Percentiles rank a stretch among this genome's conserved stretches.
phyloP scores from a whole-genome alignment of 2,329 filamentous ascomycete species.

The Colletotrichum australisinense region DNA sequence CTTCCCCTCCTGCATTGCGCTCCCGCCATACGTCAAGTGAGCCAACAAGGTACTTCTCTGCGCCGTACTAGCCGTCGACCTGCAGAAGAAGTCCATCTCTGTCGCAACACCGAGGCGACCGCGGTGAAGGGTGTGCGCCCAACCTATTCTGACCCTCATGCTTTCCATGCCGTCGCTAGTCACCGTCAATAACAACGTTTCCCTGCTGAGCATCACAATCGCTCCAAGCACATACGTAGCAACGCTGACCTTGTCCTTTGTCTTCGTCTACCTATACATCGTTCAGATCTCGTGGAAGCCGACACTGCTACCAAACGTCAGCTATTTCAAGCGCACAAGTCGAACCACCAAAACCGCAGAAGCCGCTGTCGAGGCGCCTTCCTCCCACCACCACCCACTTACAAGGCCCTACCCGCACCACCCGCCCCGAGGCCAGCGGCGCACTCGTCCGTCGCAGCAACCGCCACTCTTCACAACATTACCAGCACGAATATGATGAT shows the following conservation, averaged over 20 bases:
- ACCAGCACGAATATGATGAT: slow-evolving; percentile 37
- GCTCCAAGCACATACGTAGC: slow-evolving; percentile 69
- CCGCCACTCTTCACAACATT: slow-evolving; percentile 5
- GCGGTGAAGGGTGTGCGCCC: slow-evolving; percentile 9
- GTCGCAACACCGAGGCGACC: slow-evolving; percentile 30
- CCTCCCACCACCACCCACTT: slow-evolving; percentile 24
- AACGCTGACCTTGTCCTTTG: slow-evolving; percentile 59
- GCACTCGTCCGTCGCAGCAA: slow-evolving; percentile 31
- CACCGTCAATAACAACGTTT: slow-evolving; percentile 71
- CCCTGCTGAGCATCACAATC: slow-evolving; percentile 68
- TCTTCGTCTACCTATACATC: slow-evolving; percentile 63
- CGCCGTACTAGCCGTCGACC: neutral
- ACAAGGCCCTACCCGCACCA: slow-evolving; percentile 37
- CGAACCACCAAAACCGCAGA: slow-evolving; percentile 38
- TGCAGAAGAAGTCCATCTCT: slow-evolving; percentile 5
- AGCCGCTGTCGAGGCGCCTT: slow-evolving; percentile 26
- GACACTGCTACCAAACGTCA: slow-evolving; percentile 36
- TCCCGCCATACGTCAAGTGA: slow-evolving; percentile 1
- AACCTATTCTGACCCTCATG: slow-evolving; percentile 15
- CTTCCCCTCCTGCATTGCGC: neutral
- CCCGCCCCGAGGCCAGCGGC: slow-evolving; percentile 29
- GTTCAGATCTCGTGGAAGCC: slow-evolving; percentile 44
- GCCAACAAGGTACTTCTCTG: slow-evolving; percentile 12
- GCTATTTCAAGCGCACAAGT: slow-evolving; percentile 37
- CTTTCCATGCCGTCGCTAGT: slow-evolving; percentile 68